Conservation (phyloP, 1,139 yeast species). For the Eremothecium gossypii region DNA sequence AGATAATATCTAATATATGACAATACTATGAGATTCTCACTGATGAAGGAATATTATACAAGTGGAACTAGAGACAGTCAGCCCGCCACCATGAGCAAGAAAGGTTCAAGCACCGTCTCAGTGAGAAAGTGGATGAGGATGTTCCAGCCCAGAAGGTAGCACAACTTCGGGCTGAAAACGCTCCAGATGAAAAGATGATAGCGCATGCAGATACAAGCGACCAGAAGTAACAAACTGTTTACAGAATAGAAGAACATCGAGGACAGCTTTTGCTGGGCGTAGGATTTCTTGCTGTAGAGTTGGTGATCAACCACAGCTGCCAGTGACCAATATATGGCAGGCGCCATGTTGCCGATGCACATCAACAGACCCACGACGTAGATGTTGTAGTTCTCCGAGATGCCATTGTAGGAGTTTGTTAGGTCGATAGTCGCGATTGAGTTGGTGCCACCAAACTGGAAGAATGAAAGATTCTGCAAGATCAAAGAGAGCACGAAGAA, state of each 20-base stretch:
- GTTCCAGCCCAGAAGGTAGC: conserved; percentile 76
- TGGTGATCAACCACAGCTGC: conserved; percentile 37
- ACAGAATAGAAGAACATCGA: conserved; percentile 45
- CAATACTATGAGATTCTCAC: too few relatives aligned
- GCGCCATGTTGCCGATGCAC: conserved; percentile 73
- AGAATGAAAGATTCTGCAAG: conserved; percentile 69
- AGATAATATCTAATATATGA: too few relatives aligned
- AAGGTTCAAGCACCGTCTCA: conserved; percentile 21
- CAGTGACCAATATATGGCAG: conserved; percentile 78
- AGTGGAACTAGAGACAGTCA: neutral
- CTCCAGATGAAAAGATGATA: conserved; percentile 95
- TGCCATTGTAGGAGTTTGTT: conserved; percentile 87
- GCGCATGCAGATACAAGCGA: conserved; percentile 65
- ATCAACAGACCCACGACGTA: conserved; percentile 70
- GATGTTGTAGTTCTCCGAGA: conserved; percentile 54
- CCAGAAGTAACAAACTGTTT: conserved; percentile 48
- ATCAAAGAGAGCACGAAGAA: conserved; percentile 26
- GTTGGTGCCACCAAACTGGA: conserved; percentile 84
- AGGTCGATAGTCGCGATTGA: conserved; percentile 86
- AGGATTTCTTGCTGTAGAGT: conserved; percentile 23
- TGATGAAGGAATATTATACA: too few relatives aligned
- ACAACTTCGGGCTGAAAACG: conserved; percentile 85
- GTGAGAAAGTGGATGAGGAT: conserved; percentile 36
- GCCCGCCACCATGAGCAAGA: conserved; percentile 5
- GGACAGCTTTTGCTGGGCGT: conserved; percentile 13